Evolutionary conservation across 2,329 filamentous ascomycete genomes (phyloP).

Genomic region (Chaetomiaceae sp.): DNA sequence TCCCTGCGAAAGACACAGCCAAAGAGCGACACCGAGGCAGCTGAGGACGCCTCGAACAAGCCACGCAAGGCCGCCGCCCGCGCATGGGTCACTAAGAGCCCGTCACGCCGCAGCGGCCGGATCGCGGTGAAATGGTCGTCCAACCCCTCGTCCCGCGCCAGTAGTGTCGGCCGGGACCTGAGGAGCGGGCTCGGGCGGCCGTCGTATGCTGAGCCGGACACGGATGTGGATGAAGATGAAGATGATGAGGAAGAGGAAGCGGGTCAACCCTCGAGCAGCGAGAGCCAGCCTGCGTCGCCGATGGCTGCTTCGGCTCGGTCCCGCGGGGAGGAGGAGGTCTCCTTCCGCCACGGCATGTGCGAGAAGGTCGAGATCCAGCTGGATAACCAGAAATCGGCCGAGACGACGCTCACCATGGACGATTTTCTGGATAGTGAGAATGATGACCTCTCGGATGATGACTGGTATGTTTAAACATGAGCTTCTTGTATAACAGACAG

Average conservation of each 20-base stretch:
- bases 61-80: neutral
- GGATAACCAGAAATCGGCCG: slow-evolving; percentile 70
- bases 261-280: neutral
- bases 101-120: slow-evolving; percentile 23
- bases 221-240: slow-evolving; percentile 40
- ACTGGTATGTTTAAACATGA: slow-evolving; percentile 33
- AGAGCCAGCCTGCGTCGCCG: neutral
- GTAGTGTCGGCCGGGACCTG: slow-evolving; percentile 28
- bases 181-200: slow-evolving; percentile 18
- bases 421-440: slow-evolving; percentile 60
- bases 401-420: slow-evolving; percentile 63
- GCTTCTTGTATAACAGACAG: no score
- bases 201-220: slow-evolving; percentile 45
- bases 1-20: slow-evolving; percentile 12
- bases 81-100: neutral
- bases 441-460: slow-evolving; percentile 52
- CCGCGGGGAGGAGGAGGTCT: slow-evolving; percentile 5
- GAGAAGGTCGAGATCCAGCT: slow-evolving; percentile 66
- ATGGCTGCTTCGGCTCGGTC: slow-evolving; percentile 15
- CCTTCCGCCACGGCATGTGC: slow-evolving; percentile 58
- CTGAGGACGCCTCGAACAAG: neutral
- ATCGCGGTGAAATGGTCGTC: slow-evolving; percentile 38
- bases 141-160: slow-evolving; percentile 32
- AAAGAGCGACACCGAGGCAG: neutral
- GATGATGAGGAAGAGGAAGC: slow-evolving; percentile 16